Base-by-base conservation (phyloP, 78 protist genomes). In the Cavenderia fasciculata region DNA sequence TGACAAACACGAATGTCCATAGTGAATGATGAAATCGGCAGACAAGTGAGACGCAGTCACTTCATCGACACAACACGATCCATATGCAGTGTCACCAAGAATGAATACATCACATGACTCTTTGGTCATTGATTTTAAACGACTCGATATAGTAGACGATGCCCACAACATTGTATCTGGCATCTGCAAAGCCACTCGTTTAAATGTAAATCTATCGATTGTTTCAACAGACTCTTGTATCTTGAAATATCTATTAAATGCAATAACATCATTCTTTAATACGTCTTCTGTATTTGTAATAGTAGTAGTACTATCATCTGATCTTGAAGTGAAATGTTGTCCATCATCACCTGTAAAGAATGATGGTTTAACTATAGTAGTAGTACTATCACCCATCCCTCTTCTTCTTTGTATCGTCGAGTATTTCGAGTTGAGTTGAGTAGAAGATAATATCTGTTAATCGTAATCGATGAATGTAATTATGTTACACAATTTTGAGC, bases 61-160 rank as follows among this genome's bases (percentile, higher is more conserved):
- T 33, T 85, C 92, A 69, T 85, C 92, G 19, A 85, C 78, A 56
- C 92, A 85, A 85, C 92, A 85, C 16, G 74, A 70, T 25, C 92
- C 92, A 85, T 85, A 85, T 18, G 92, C 47, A 16, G 92, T 85
- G 23, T 85, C 92, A 31, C 92, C 92, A 19, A 85, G 33, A 6
- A 85, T 56, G 54, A 69, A 85, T 56, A 70, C 92, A 18, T 85
- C 65, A 10, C 75, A 70, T 54, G n/a, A 47, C 6, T 27, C 12
- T 23, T 27, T 36, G 16, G 33, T 44, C 0, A 36, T 34, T 33
- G 21, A 2, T 0, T 40, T 0, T 34, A 63, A 34, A 14, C 38
- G 12, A 23, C 10, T 5, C 31, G 21, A 34, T 21, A 85, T 62
- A 19, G 51, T 54, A 25, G 59, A 29, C 1, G 82, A 72, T 65